Evolutionary conservation across 306 rosid species (phyloP).

Genomic region (Inga laurina): DNA sequence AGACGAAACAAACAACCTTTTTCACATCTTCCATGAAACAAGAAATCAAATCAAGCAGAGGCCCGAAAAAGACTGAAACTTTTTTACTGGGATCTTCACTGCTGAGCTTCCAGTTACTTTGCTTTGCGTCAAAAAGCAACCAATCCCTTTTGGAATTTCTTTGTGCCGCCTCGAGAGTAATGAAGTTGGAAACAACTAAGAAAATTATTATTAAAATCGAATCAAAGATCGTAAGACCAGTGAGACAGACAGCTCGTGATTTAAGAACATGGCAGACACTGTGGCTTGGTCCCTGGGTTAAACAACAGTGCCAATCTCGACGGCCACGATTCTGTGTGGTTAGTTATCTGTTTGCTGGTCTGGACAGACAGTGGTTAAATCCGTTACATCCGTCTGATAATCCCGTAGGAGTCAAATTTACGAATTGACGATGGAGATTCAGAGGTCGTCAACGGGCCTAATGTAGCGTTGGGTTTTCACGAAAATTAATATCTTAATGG

Average conservation of each 20-base stretch:
- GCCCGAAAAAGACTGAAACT: conserved; percentile 43
- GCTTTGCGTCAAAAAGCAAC: conserved; percentile 20
- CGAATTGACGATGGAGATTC: conserved; percentile 22
- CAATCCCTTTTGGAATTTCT: conserved; percentile 30
- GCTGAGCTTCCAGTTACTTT: background rate
- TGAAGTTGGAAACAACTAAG: conserved; percentile 15
- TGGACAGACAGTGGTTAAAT: background rate
- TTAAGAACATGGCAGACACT: conserved; percentile 59
- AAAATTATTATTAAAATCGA: background rate
- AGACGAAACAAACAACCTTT: conserved; percentile 39
- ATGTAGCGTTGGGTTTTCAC: background rate
- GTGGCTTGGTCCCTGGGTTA: conserved; percentile 46
- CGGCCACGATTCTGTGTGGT: conserved; percentile 17
- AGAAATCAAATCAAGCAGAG: conserved; percentile 28
- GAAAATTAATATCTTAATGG: background rate
- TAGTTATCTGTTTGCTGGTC: background rate
- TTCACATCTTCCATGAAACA: conserved; percentile 43
- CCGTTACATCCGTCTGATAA: conserved; percentile 4
- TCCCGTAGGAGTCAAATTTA: background rate
- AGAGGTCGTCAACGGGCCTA: background rate
- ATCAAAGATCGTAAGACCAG: conserved; percentile 41
- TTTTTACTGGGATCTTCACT: conserved; percentile 43
- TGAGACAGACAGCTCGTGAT: conserved; percentile 71
- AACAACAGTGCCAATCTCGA: background rate
- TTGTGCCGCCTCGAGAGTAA: conserved; percentile 37